These are phyloP conservation scores for Exserohilum turcica DNA, from an alignment of 2,329 filamentous ascomycete genomes.

Conservation along the genomic window DNA sequence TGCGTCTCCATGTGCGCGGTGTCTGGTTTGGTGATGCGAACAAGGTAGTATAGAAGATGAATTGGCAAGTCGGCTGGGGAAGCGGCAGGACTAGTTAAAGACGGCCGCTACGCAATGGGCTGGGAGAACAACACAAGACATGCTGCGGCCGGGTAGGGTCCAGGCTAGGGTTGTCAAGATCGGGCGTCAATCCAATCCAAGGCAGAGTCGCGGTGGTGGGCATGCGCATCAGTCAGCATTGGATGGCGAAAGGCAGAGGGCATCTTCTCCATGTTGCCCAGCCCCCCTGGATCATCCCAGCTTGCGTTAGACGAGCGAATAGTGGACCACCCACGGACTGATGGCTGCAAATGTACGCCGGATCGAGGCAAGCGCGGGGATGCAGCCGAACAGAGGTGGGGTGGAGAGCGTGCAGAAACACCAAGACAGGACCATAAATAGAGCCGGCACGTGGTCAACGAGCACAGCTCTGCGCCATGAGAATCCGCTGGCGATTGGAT, in stretches of 20 bases:
- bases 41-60: not conserved
- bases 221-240: conserved; percentile 21
- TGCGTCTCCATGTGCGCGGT: conserved; percentile 21
- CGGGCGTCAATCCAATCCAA: conserved; percentile 24
- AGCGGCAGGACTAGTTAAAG: conserved; percentile 1
- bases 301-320: not conserved
- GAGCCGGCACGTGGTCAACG: conserved; percentile 20
- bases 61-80: not conserved
- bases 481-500: too few species aligned
- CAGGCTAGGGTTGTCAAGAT: conserved; percentile 18
- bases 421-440: conserved; percentile 20
- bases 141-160: conserved; percentile 22
- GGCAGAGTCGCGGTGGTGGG: conserved; percentile 14
- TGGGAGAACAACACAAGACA: too few species aligned
- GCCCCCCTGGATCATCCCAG: not conserved
- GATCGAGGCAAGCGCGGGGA: conserved; percentile 14
- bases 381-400: conserved; percentile 23
- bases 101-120: conserved; percentile 18
- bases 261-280: conserved; percentile 7
- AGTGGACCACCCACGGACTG: not conserved
- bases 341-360: not conserved
- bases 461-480: too few species aligned
- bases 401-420: conserved; percentile 4
- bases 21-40: not conserved
- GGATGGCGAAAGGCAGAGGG: conserved; percentile 9